These are phyloP conservation scores for Takashimella koratensis DNA, from an alignment of 1,284 basidiomycete genomes.

Conservation along the genomic window DNA sequence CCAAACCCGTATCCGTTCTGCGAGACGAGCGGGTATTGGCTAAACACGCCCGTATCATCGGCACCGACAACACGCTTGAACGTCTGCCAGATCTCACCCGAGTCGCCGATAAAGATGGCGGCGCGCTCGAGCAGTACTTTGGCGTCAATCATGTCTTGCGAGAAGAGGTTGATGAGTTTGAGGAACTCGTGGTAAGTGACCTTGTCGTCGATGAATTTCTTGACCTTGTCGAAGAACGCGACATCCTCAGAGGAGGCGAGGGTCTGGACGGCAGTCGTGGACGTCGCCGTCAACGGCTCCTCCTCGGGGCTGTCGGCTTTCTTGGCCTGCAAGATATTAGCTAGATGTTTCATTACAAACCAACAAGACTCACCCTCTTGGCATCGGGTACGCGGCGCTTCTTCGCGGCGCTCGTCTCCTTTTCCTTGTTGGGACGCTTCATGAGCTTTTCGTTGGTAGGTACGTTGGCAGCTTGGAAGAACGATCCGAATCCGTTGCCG, in stretches of 20 bases:
- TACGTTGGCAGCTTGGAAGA: slow-evolving; percentile 28
- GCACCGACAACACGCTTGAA: slow-evolving; percentile 84
- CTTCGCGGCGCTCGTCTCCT: slow-evolving; percentile 41
- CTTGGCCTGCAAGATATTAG: slow-evolving; percentile 23
- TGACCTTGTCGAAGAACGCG: slow-evolving; percentile 90
- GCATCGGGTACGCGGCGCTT: slow-evolving; percentile 51
- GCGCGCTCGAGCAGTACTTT: slow-evolving; percentile 77
- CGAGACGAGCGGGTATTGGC: slow-evolving; percentile 52
- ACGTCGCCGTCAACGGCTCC: slow-evolving; percentile 18
- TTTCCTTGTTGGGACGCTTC: slow-evolving; percentile 7
- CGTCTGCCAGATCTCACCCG: slow-evolving; percentile 72
- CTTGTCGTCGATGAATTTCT: slow-evolving; percentile 75
- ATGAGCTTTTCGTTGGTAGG: slow-evolving; percentile 12
- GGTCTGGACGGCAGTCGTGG: slow-evolving; percentile 37
- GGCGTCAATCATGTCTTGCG: slow-evolving; percentile 87
- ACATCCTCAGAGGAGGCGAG: slow-evolving; percentile 75
- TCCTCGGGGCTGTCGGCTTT: slow-evolving; percentile 42
- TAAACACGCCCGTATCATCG: slow-evolving; percentile 68
- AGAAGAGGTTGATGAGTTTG: slow-evolving; percentile 91
- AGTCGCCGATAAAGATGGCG: slow-evolving; percentile 67
- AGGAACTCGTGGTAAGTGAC: slow-evolving; percentile 94
- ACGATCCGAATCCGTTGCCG: slow-evolving; percentile 37
- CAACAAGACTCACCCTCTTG: slow-evolving; percentile 26
- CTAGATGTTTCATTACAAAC: background rate
- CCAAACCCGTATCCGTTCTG: slow-evolving; percentile 52